phyloP scores from a whole-genome alignment of 495 filamentous ascomycete genomes.

The Penicillium macrosclerotiorum region DNA sequence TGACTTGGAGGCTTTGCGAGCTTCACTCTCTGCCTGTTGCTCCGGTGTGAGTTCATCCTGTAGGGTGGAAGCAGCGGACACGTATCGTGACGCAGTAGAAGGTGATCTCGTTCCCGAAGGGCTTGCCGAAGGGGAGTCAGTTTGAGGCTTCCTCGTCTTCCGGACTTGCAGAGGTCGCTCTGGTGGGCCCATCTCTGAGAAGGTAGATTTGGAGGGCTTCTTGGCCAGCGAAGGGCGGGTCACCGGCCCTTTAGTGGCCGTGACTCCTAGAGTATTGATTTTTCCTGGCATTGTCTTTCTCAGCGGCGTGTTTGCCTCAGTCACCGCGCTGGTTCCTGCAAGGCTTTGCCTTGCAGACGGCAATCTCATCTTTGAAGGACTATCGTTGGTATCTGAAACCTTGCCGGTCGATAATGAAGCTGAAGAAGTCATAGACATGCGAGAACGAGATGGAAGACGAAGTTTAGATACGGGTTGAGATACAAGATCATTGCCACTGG shows the following conservation, averaged over 20 bases:
- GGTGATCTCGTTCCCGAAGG: slow-evolving; percentile 26
- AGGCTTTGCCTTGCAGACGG: slow-evolving; percentile 26
- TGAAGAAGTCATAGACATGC: slow-evolving; percentile 17
- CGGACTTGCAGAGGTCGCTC: slow-evolving; percentile 49
- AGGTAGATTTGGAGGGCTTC: slow-evolving; percentile 52
- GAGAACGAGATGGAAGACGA: slow-evolving; percentile 33
- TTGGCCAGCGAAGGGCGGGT: slow-evolving; percentile 55
- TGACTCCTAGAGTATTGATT: slow-evolving; percentile 40
- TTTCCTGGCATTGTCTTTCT: slow-evolving; percentile 16
- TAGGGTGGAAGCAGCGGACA: slow-evolving; percentile 32
- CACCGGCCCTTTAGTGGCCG: slow-evolving; percentile 45
- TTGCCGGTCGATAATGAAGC: slow-evolving; percentile 10
- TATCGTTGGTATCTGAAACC: slow-evolving; percentile 19
- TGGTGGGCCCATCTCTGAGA: slow-evolving; percentile 39
- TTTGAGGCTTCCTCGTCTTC: slow-evolving; percentile 41
- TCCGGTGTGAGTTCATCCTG: slow-evolving; percentile 31
- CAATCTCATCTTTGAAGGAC: slow-evolving; percentile 26
- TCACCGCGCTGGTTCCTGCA: slow-evolving; percentile 2
- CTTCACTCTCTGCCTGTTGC: slow-evolving; percentile 31
- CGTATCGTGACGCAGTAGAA: slow-evolving; percentile 32
- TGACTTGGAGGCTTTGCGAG: slow-evolving; percentile 58
- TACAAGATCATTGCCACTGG: slow-evolving; percentile 26
- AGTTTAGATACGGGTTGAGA: slow-evolving; percentile 28
- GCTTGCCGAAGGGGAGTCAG: slow-evolving; percentile 22
- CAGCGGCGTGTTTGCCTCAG: slow-evolving; percentile 5